Conservation (phyloP, 2,329 filamentous ascomycete species). For the Apiospora aurea region DNA sequence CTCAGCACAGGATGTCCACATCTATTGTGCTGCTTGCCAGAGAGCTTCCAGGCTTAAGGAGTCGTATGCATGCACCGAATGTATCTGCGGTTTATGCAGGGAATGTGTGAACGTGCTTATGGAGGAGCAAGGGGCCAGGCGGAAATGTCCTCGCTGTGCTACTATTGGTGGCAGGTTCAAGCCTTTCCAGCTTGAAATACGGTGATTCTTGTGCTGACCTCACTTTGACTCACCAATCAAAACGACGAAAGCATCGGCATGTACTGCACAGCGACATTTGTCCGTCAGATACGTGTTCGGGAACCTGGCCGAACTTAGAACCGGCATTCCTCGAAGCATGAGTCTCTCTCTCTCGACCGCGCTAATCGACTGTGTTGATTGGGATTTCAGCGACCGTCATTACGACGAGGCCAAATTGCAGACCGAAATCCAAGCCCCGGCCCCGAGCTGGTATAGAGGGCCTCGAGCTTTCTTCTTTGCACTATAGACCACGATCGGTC, state of each 20-base stretch:
- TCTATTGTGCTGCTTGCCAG: conserved; percentile 90
- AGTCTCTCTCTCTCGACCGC: not conserved
- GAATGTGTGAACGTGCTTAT: conserved; percentile 85
- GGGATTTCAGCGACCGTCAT: not conserved
- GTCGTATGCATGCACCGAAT: conserved; percentile 94
- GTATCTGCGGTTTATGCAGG: conserved; percentile 90
- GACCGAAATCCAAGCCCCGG: not conserved
- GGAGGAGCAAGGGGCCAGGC: conserved; percentile 75
- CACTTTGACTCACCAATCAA: not conserved
- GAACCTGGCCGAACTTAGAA: not conserved
- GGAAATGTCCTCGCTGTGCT: conserved; percentile 81
- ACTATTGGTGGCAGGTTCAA: conserved; percentile 83
- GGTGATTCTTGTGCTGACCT: conserved; percentile 52
- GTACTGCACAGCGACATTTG: not conserved
- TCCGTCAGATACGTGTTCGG: not conserved
- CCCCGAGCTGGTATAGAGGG: not conserved
- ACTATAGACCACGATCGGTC: conserved; percentile 1
- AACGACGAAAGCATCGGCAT: not conserved
- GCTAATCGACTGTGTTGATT: not conserved
- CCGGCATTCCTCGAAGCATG: not conserved
- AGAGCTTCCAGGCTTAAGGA: conserved; percentile 78
- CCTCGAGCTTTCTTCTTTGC: not conserved
- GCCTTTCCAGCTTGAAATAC: conserved; percentile 83
- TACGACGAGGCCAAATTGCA: not conserved
- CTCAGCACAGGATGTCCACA: conserved; percentile 79